phyloP scores from a whole-genome alignment of 352 stramenopile genomes.

The Globisporangium camurandrum region DNA sequence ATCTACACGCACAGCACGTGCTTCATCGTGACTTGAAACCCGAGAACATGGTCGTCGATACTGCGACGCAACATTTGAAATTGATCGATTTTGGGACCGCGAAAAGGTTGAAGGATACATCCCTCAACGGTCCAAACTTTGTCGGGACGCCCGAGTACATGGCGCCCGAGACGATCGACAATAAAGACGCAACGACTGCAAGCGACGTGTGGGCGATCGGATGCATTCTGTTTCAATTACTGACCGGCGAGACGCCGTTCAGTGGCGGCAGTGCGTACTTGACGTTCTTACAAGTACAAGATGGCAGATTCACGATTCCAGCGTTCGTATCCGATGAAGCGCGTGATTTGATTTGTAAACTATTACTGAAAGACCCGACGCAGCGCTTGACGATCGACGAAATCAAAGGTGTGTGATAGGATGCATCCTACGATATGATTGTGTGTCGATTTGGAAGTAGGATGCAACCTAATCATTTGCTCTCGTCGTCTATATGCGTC shows the following conservation, averaged over 20 bases:
- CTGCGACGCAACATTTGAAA: conserved; percentile 47
- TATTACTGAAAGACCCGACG: conserved; percentile 41
- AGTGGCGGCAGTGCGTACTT: conserved; percentile 71
- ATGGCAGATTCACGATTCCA: conserved; percentile 47
- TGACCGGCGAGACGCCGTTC: conserved; percentile 77
- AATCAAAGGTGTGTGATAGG: conserved; percentile 57
- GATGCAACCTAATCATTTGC: background rate
- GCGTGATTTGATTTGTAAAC: conserved; percentile 48
- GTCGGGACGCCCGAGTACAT: conserved; percentile 88
- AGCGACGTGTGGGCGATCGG: conserved; percentile 76
- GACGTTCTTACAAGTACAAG: conserved; percentile 69
- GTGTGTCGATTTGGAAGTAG: background rate
- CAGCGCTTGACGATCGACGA: conserved; percentile 29
- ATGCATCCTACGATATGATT: too few relatives aligned
- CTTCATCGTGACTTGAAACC: conserved; percentile 93
- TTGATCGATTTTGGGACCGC: conserved; percentile 83
- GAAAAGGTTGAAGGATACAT: conserved; percentile 51
- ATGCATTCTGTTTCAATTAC: conserved; percentile 70
- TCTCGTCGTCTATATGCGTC: too few relatives aligned
- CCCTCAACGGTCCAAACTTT: conserved; percentile 80
- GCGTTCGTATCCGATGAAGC: conserved; percentile 54
- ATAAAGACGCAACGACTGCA: conserved; percentile 50
- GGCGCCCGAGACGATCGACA: conserved; percentile 79
- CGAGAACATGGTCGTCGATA: conserved; percentile 93
- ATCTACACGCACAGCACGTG: conserved; percentile 89